Base-by-base conservation (phyloP, 768 basidiomycete species). In the Tricholoma sp. region DNA sequence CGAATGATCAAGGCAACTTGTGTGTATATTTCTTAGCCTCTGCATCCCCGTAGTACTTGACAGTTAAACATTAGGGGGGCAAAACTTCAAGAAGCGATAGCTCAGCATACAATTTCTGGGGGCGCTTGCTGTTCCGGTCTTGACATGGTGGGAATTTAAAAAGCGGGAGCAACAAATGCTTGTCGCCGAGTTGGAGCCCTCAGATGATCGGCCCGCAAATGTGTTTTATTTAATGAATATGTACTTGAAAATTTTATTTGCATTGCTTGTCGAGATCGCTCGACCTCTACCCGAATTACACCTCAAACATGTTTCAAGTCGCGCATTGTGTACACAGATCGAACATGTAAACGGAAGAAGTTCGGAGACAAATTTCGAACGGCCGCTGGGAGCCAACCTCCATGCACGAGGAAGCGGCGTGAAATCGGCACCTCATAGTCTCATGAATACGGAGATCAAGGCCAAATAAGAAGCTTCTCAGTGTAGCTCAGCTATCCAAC, bases 11-110 rank as follows among this genome's bases (percentile, higher is more conserved):
- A 41, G 69, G 79, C 55, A 66, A 95, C 94, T 96, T 98, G 77
- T 84, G 83, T 0, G 97, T 98, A 71, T 99, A 99, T 76, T 99
- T 99, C 71, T 86, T 86, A 19, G 97, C 95, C 71, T 98, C 96
- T 7, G 78, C 74, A 69, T 98, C 97, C 54, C 93, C 94, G 82
- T 99, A 99, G 70, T 96, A 98, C 96, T 98, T 62, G 56, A 31
- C 31, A 10, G 12, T 27, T 54, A 57, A 54, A 57, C 50, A 50
- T 58, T 9, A 24, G 59, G 21, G 46, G 41, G 24, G 50, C 31
- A 51, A n/a, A 19, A n/a, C 45, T 31, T 29, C 24, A 37, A 34
- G n/a, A n/a, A n/a, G n/a, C 29, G 12, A 16, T 19, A 39, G 59
- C 39, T 22, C 32, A 39, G 56, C 87, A 59, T 74, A 96, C 96